Evolutionary conservation across 2,329 filamentous ascomycete species (phyloP).

Genomic region (Aspergillus texensis): DNA sequence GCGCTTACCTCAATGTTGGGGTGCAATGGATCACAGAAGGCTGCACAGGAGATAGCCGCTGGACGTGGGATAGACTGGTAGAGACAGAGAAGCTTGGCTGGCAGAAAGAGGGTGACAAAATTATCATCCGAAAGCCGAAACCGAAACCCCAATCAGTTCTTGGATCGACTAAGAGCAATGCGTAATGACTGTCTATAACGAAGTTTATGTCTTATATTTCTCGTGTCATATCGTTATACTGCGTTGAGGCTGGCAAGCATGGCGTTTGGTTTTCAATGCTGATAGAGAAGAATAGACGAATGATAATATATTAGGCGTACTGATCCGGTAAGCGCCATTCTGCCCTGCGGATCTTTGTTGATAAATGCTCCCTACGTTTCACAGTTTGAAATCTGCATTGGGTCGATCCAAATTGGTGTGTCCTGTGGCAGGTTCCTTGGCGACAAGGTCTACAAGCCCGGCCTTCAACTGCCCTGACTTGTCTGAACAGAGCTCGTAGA

Average conservation of each 20-base stretch:
- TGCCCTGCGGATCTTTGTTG: not conserved
- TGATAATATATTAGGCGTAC: not conserved
- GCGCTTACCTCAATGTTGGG: constrained; percentile 76
- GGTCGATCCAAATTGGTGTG: constrained; percentile 69
- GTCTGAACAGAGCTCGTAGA: constrained; percentile 91
- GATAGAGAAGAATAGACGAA: not conserved
- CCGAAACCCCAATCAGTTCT: constrained; percentile 25
- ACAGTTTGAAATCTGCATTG: constrained; percentile 77
- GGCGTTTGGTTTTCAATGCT: constrained; percentile 17
- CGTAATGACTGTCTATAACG: not conserved
- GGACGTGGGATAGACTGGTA: constrained; percentile 72
- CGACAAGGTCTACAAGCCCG: constrained; percentile 69
- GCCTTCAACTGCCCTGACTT: constrained; percentile 70
- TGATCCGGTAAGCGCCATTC: not conserved
- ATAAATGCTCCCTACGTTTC: not conserved
- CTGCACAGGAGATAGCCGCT: constrained; percentile 44
- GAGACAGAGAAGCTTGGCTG: constrained; percentile 77
- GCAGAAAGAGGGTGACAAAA: constrained; percentile 71
- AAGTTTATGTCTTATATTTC: constrained; percentile 3
- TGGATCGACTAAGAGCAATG: constrained; percentile 20
- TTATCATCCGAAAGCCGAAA: constrained; percentile 70
- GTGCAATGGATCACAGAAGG: constrained; percentile 69
- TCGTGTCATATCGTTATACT: constrained; percentile 11
- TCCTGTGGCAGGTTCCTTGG: constrained; percentile 57
- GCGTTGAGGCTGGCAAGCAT: constrained; percentile 18